Base-by-base conservation (phyloP, 345 rosid species). In the Clausena lansium region DNA sequence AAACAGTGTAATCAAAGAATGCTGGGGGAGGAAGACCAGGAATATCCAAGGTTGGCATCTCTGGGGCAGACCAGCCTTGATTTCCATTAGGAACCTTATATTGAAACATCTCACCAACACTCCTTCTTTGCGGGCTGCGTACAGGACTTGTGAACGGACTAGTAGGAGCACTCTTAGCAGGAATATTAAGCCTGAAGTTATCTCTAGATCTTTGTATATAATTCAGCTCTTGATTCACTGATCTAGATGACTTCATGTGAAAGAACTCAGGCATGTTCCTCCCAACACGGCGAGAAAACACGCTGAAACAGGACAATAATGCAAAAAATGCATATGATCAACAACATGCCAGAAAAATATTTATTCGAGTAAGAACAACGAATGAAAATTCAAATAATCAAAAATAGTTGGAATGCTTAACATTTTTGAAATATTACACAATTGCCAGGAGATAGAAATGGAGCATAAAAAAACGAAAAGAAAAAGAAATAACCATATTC, bases 11-110 rank as follows among this genome's bases (percentile, higher is more conserved):
- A 78, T 91, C 97, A 61, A 80, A 81, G 78, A 71, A 89, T 2
- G 93, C 90, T 35, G 93, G 91, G 27, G 94, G 90, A 81, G 88
- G 89, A 9, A 80, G 85, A 14, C 89, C 91, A 3, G 89, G 83
- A 47, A 83, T 77, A 74, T 89, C 95, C 35, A 82, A 54, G 1
- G 74, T 62, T 2, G 88, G 85, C 93, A 89, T 90, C 87, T 94
- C 98, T 0, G 94, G 95, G 1, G 97, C 92, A 24, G 99, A 94
- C 97, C 98, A 96, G 3, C 79, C 92, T 83, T 86, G 89, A 76
- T 82, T 86, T 77, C 86, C 88, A 67, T 74, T 79, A 7, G 92
- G 88, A 76, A 84, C 82, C 76, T 83, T 55, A 47, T 81, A 73
- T 2, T 88, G 93, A 64, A 81, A 78, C 57, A 86, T 83, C 36